These are phyloP conservation scores for Xylaria castorea DNA, from an alignment of 495 filamentous ascomycete genomes.

Conservation along the genomic window DNA sequence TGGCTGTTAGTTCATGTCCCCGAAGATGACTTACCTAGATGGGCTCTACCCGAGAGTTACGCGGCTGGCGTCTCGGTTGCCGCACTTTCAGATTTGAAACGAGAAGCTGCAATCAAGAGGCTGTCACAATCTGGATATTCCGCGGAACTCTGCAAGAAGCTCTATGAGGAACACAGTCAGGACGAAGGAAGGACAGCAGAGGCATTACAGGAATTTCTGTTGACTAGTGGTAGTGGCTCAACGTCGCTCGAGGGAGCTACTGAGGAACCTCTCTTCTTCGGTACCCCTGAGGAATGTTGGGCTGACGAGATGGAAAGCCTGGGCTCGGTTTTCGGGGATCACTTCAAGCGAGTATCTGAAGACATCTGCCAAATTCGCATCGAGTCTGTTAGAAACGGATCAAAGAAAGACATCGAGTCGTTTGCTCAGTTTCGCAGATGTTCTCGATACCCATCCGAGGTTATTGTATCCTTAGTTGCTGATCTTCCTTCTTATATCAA, in stretches of 20 bases:
- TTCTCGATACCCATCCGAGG: conserved; percentile 74
- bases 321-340: conserved; percentile 77
- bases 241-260: conserved; percentile 11
- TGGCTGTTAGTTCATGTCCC: conserved; percentile 97
- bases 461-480: conserved; percentile 73
- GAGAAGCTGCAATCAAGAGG: conserved; percentile 81
- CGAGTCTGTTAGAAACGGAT: conserved; percentile 52
- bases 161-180: conserved; percentile 68
- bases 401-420: conserved; percentile 51
- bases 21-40: conserved; percentile 89
- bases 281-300: conserved; percentile 69
- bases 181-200: conserved; percentile 84
- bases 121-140: conserved; percentile 84
- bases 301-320: conserved; percentile 81
- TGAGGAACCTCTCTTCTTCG: conserved; percentile 49
- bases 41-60: conserved; percentile 91
- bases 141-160: conserved; percentile 76
- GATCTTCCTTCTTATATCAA: conserved; percentile 90
- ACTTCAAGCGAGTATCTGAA: conserved; percentile 62
- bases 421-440: conserved; percentile 58
- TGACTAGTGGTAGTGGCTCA: conserved; percentile 50
- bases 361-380: conserved; percentile 69
- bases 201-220: conserved; percentile 73
- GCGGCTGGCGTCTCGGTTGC: conserved; percentile 85
- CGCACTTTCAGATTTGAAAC: conserved; percentile 71